Percentiles rank a stretch among this genome's conserved stretches.
These are phyloP conservation scores for Pisolithus sp. DNA, from an alignment of 768 basidiomycete species.

Conservation along the genomic window DNA sequence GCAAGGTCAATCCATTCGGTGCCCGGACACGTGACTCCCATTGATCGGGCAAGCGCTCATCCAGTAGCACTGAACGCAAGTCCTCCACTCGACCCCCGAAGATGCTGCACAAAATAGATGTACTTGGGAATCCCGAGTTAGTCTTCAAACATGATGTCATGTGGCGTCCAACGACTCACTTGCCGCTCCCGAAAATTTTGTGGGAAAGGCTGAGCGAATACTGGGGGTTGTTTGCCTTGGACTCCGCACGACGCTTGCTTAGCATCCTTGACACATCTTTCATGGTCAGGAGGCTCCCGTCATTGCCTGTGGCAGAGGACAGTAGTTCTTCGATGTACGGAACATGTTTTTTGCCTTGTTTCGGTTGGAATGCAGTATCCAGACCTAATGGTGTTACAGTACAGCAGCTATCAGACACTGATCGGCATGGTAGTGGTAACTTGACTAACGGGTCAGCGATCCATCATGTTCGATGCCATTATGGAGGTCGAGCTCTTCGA, in stretches of 20 bases:
- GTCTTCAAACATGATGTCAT: background rate
- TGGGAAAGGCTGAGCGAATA: constrained; percentile 49
- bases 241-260: constrained; percentile 59
- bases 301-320: constrained; percentile 54
- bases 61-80: constrained; percentile 47
- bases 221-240: constrained; percentile 48
- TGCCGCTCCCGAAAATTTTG: constrained; percentile 60
- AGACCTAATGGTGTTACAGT: constrained; percentile 37
- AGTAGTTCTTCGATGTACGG: constrained; percentile 48
- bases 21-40: constrained; percentile 59
- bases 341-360: constrained; percentile 49
- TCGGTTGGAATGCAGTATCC: constrained; percentile 39
- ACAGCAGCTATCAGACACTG: background rate
- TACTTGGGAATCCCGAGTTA: constrained; percentile 30
- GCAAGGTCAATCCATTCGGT: constrained; percentile 54
- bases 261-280: constrained; percentile 55
- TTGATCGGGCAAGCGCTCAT: constrained; percentile 64
- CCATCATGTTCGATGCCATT: constrained; percentile 32
- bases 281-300: constrained; percentile 41
- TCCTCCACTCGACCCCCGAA: constrained; percentile 60
- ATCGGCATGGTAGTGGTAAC: background rate
- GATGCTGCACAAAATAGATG: constrained; percentile 54
- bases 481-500: constrained; percentile 63
- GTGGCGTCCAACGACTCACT: constrained; percentile 37
- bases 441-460: constrained; percentile 28